These are phyloP conservation scores for Colletotrichum destructivum DNA, from an alignment of 2,329 filamentous ascomycete species.

Conservation along the genomic window DNA sequence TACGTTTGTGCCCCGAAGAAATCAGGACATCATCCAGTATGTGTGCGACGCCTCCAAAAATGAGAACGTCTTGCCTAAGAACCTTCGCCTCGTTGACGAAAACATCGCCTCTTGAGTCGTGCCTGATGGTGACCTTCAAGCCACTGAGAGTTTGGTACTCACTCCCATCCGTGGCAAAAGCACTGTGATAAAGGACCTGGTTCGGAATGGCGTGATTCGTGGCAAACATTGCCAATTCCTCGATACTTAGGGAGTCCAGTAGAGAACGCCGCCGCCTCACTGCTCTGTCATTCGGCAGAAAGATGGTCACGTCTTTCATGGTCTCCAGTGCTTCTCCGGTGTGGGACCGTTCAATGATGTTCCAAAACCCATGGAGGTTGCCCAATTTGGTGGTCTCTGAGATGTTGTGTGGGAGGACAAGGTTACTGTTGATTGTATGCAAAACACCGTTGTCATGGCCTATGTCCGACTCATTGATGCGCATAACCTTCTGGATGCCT, in stretches of 20 bases:
- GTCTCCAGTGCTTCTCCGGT: not conserved
- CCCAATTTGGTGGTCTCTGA: conserved; percentile 17
- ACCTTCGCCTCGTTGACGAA: conserved; percentile 10
- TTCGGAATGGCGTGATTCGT: conserved; percentile 10
- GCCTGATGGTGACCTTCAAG: not conserved
- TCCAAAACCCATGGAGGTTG: conserved; percentile 12
- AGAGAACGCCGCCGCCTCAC: conserved; percentile 6
- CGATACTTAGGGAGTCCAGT: not conserved
- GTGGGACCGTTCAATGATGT: not conserved
- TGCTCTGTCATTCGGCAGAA: conserved; percentile 6
- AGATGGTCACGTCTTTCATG: not conserved
- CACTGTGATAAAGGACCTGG: not conserved
- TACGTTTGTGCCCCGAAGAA: not conserved
- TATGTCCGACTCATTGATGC: conserved; percentile 2
- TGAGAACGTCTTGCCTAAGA: conserved; percentile 3
- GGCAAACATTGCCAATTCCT: not conserved
- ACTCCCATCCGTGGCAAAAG: not conserved
- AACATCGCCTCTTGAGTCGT: not conserved
- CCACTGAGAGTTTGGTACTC: not conserved
- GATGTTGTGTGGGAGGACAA: conserved; percentile 19
- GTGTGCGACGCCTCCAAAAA: conserved; percentile 15
- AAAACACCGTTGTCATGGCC: conserved; percentile 1
- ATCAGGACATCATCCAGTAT: not conserved
- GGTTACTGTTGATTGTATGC: conserved; percentile 7
- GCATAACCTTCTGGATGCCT: conserved; percentile 17